Evolutionary conservation across 352 stramenopile species (phyloP).

Genomic region (Pythium dissotocum): DNA sequence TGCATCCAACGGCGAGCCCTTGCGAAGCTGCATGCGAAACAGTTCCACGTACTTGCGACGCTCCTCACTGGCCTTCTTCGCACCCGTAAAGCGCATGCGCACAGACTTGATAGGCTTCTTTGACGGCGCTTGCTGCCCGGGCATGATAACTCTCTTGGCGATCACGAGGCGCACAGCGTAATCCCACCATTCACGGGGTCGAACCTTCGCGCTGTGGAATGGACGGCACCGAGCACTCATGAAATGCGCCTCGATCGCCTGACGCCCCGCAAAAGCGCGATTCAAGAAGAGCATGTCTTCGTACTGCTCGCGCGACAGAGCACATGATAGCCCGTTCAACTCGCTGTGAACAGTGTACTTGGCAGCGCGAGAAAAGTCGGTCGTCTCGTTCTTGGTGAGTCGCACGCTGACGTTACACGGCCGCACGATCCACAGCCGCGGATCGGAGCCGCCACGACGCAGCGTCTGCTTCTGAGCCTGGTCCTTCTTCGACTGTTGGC

Average conservation of each 20-base stretch:
- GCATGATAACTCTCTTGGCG: slow-evolving; percentile 28
- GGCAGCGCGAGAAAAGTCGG: slow-evolving; percentile 58
- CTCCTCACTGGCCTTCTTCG: slow-evolving; percentile 54
- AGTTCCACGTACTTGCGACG: slow-evolving; percentile 60
- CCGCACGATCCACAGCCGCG: slow-evolving; percentile 48
- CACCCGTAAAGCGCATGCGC: slow-evolving; percentile 54
- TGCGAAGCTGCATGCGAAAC: slow-evolving; percentile 54
- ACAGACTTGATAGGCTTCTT: slow-evolving; percentile 23
- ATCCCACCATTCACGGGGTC: slow-evolving; percentile 76
- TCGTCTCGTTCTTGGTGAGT: slow-evolving; percentile 80
- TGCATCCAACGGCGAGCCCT: slow-evolving; percentile 36
- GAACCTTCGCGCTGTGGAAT: slow-evolving; percentile 41
- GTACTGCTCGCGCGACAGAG: slow-evolving; percentile 75
- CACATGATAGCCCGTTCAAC: slow-evolving; percentile 46
- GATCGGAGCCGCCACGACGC: background rate
- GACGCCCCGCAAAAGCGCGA: slow-evolving; percentile 58
- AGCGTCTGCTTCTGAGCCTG: slow-evolving; percentile 1
- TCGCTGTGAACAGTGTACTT: slow-evolving; percentile 70
- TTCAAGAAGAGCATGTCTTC: slow-evolving; percentile 79
- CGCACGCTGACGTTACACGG: slow-evolving; percentile 59
- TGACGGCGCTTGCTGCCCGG: background rate
- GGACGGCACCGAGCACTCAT: slow-evolving; percentile 53
- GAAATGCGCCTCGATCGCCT: slow-evolving; percentile 71
- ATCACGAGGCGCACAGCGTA: slow-evolving; percentile 57
- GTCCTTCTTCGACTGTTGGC: slow-evolving; percentile 14